These are phyloP conservation scores for Scedosporium boydii DNA, from an alignment of 2,329 filamentous ascomycete genomes.

Conservation along the genomic window DNA sequence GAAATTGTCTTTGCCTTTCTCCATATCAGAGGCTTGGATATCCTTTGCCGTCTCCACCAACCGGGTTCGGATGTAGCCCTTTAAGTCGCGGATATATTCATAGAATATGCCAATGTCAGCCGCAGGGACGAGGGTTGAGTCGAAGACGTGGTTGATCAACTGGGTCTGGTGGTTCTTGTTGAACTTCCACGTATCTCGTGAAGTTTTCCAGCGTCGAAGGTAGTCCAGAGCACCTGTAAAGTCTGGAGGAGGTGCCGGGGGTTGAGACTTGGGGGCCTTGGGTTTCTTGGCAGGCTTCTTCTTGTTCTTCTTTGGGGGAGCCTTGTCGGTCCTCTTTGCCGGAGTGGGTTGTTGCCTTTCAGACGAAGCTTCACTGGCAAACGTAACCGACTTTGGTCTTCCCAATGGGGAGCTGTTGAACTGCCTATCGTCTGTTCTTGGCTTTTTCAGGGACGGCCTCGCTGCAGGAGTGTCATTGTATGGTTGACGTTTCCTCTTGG, in stretches of 20 bases:
- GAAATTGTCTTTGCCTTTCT: slow-evolving; percentile 36
- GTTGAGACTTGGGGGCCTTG: slow-evolving; percentile 14
- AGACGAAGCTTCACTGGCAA: slow-evolving; percentile 29
- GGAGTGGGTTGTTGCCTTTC: slow-evolving; percentile 16
- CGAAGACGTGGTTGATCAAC: slow-evolving; percentile 74
- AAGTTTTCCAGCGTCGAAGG: slow-evolving; percentile 63
- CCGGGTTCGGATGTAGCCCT: slow-evolving; percentile 63
- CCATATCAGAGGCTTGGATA: slow-evolving; percentile 47
- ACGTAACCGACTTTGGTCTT: slow-evolving; percentile 38
- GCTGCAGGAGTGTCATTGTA: slow-evolving; percentile 10
- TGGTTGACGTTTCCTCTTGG: slow-evolving; percentile 24
- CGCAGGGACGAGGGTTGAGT: slow-evolving; percentile 59
- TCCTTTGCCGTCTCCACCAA: slow-evolving; percentile 58
- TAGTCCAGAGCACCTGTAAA: slow-evolving; percentile 64
- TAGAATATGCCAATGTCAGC: slow-evolving; percentile 61
- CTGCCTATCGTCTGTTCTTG: slow-evolving; percentile 8
- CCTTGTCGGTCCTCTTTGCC: slow-evolving; percentile 18
- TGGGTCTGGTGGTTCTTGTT: slow-evolving; percentile 88
- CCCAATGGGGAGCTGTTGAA: slow-evolving; percentile 15
- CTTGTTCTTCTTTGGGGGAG: slow-evolving; percentile 22
- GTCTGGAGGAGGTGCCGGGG: slow-evolving; percentile 26
- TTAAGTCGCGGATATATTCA: slow-evolving; percentile 69
- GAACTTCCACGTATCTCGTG: slow-evolving; percentile 77
- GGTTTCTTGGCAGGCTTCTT: slow-evolving; percentile 29
- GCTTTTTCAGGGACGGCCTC: slow-evolving; percentile 21